Conservation (phyloP, 2,329 filamentous ascomycete genomes). For the Pyrenophora teres region DNA sequence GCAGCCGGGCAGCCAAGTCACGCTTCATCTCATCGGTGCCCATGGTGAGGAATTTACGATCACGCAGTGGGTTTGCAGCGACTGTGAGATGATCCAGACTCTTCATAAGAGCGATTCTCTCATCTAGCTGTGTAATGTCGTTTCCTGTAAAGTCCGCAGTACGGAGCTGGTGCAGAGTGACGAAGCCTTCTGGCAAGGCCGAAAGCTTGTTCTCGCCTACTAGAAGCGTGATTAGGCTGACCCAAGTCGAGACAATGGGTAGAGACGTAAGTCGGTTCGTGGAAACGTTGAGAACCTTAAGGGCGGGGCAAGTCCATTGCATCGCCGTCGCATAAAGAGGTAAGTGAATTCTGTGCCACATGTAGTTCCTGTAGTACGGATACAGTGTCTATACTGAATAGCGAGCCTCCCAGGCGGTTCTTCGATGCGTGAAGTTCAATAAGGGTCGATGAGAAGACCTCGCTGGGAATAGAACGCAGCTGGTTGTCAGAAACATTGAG, state of each 20-base stretch:
- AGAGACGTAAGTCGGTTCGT: conserved; percentile 77
- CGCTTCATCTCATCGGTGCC: conserved; percentile 80
- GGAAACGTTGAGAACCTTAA: conserved; percentile 77
- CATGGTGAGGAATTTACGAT: conserved; percentile 84
- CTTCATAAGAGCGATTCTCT: conserved; percentile 79
- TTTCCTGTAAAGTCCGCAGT: conserved; percentile 86
- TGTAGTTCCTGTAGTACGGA: conserved; percentile 75
- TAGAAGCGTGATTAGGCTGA: conserved; percentile 70
- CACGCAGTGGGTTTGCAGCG: conserved; percentile 85
- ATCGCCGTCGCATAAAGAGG: conserved; percentile 54
- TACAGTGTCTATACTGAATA: conserved; percentile 68
- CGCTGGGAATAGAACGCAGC: conserved; percentile 72
- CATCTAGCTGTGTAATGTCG: conserved; percentile 74
- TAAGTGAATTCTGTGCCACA: conserved; percentile 75
- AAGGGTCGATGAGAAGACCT: conserved; percentile 68
- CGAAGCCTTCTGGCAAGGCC: conserved; percentile 76
- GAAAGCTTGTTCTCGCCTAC: conserved; percentile 82
- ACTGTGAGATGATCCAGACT: conserved; percentile 74
- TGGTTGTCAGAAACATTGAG: conserved; percentile 82
- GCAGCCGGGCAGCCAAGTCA: conserved; percentile 68
- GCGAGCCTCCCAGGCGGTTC: conserved; percentile 73
- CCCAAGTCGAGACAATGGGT: conserved; percentile 76
- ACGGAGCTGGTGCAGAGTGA: conserved; percentile 67
- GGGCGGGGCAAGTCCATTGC: conserved; percentile 69
- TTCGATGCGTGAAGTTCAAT: conserved; percentile 75